Conservation (phyloP, 208 protist species). For the Kentomonas sorsogonicus region DNA sequence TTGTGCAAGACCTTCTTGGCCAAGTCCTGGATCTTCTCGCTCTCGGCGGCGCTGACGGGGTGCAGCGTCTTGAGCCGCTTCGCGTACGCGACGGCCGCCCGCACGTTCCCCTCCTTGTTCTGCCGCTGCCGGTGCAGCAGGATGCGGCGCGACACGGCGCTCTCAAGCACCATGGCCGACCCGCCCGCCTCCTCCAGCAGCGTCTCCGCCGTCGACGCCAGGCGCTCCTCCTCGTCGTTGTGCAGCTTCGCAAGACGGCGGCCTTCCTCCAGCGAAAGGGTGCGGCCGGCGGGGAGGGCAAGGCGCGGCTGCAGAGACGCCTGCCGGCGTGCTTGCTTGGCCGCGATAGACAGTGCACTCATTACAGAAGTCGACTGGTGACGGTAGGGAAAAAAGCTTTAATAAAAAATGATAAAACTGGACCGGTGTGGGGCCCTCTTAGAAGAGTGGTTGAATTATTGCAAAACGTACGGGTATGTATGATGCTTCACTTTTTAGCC, state of each 20-base stretch:
- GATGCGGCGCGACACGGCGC: constrained; percentile 63
- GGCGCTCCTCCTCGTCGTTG: constrained; percentile 46
- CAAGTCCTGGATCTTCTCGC: constrained; percentile 31
- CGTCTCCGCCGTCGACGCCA: constrained; percentile 10
- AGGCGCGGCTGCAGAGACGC: constrained; percentile 64
- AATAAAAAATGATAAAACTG: too few relatives aligned
- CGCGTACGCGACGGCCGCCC: constrained; percentile 56
- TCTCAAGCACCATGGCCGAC: constrained; percentile 59
- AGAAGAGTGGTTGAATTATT: too few relatives aligned
- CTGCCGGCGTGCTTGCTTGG: constrained; percentile 65
- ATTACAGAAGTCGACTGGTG: neutral
- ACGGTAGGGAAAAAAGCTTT: too few relatives aligned
- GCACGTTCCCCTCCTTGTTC: constrained; percentile 59
- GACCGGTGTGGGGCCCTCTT: too few relatives aligned
- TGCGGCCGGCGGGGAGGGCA: constrained; percentile 59
- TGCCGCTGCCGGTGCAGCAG: constrained; percentile 59
- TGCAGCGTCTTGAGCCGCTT: constrained; percentile 28
- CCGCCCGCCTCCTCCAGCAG: constrained; percentile 22
- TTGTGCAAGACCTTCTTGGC: constrained; percentile 35
- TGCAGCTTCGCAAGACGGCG: constrained; percentile 57
- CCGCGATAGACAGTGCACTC: constrained; percentile 19
- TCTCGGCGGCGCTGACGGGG: constrained; percentile 23
- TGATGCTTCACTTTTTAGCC: too few relatives aligned
- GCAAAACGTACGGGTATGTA: too few relatives aligned
- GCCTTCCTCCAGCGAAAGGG: constrained; percentile 72